Base-by-base conservation (phyloP, 2,329 filamentous ascomycete genomes). In the Colletotrichum tofieldiae region DNA sequence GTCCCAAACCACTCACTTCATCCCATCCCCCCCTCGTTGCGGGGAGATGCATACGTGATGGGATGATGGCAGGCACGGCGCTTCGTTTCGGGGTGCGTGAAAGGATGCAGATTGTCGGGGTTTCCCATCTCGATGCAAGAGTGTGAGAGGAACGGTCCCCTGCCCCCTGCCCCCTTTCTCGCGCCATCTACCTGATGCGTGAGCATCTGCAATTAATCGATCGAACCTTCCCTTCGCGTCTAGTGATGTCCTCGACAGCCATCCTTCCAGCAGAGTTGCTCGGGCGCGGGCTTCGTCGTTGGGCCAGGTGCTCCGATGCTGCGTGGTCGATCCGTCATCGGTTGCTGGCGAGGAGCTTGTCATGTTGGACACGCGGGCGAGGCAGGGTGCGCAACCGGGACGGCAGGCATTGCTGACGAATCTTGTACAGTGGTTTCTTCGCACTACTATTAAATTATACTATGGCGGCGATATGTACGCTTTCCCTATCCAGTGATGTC, bases 371-470 rank as follows among this genome's bases (percentile, higher is more conserved):
- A 23, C 5, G 58, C 18, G 18, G 41, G 41, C 18, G 8, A 47
- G 20, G 9, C 18, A n/a, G 9, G 18, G 16, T 3, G 39, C 7
- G 16, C 47, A 8, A 51, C 4, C 5, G 18, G 47, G 5, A 51
- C 26, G 41, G 41, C 12, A 37, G 20, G 14, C 29, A 14, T 9
- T 58, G n/a, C 20, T 39, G 26, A n/a, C 26, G 18, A n/a, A 23
- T 18, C 1, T 16, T 6, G 41, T 32, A 14, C 58, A 45, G 9
- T 62, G 51, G 5, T 45, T 52, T 35, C 5, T 45, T 58, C 43
- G 45, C 58, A 68, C 58, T 68, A 68, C 58, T 45, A 64, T 63
- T 71, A 71, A 63, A 63, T 63, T 72, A 59, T 68, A 72, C 65
- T 72, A 51, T 56, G 56, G 43, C 41, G 59, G 52, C 35, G 47